Evolutionary conservation across 2,329 filamentous ascomycete genomes (phyloP).

Genomic region (Cordyceps cateniannulata): DNA sequence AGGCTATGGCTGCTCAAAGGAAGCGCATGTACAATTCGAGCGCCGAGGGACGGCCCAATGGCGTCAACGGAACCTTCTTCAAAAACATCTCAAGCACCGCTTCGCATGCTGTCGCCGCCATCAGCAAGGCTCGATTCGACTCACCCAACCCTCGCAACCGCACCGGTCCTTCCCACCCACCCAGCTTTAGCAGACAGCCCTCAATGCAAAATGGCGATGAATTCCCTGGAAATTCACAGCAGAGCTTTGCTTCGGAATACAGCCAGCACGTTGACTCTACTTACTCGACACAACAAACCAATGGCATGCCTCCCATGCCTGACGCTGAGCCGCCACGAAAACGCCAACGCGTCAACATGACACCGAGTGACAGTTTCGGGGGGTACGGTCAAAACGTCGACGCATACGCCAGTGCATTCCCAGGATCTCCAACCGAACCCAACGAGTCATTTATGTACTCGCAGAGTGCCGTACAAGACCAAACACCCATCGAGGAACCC

Average conservation of each 20-base stretch:
- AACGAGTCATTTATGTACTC: slow-evolving; percentile 73
- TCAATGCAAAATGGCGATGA: slow-evolving; percentile 66
- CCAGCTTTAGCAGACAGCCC: slow-evolving; percentile 64
- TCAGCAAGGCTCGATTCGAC: slow-evolving; percentile 92
- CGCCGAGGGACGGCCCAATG: slow-evolving; percentile 61
- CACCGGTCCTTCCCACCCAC: slow-evolving; percentile 54
- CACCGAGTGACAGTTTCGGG: slow-evolving; percentile 51
- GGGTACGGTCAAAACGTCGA: slow-evolving; percentile 46
- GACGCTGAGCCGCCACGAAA: slow-evolving; percentile 77
- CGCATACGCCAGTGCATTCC: slow-evolving; percentile 41
- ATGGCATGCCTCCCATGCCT: slow-evolving; percentile 33
- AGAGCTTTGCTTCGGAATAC: slow-evolving; percentile 72
- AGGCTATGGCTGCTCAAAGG: slow-evolving; percentile 91
- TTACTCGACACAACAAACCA: slow-evolving; percentile 54
- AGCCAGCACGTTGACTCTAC: slow-evolving; percentile 66
- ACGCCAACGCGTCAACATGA: slow-evolving; percentile 55
- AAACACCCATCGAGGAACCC: slow-evolving; percentile 40
- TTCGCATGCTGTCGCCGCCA: slow-evolving; percentile 87
- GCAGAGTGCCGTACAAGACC: slow-evolving; percentile 39
- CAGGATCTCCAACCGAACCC: slow-evolving; percentile 70
- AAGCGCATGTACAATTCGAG: slow-evolving; percentile 78
- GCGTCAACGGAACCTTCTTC: slow-evolving; percentile 82
- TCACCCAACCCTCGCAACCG: slow-evolving; percentile 68
- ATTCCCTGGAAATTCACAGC: slow-evolving; percentile 70
- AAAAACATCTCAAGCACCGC: slow-evolving; percentile 93